Conservation (phyloP, 768 basidiomycete species). For the Suillus ampliporus region DNA sequence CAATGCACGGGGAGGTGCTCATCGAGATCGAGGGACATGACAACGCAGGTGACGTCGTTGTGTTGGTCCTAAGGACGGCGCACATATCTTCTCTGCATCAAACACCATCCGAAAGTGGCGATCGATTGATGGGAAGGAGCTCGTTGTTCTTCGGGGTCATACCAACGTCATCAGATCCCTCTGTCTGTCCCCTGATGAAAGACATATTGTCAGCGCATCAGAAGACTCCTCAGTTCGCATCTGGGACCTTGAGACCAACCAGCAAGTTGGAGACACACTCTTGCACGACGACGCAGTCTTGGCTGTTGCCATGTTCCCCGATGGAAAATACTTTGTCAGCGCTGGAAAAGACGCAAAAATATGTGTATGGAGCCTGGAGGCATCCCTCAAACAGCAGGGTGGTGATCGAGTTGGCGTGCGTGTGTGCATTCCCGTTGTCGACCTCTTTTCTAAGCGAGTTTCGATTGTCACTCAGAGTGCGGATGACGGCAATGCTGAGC, state of each 20-base stretch:
- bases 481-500: neutral
- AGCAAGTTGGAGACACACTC: slow-evolving; percentile 38
- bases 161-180: neutral
- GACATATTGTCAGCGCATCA: neutral
- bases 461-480: too few relatives aligned
- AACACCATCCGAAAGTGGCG: neutral
- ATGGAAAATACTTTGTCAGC: slow-evolving; percentile 81
- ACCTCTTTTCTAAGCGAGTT: neutral
- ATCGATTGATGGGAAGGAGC: neutral
- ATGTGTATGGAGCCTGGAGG: slow-evolving; percentile 79
- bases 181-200: neutral
- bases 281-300: slow-evolving; percentile 86
- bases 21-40: neutral
- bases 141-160: neutral
- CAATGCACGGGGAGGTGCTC: neutral
- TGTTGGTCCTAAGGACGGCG: neutral
- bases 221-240: neutral
- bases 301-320: slow-evolving; percentile 75
- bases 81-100: neutral
- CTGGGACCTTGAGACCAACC: neutral
- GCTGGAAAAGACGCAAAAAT: slow-evolving; percentile 79
- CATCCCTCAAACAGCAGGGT: neutral
- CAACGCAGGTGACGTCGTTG: neutral
- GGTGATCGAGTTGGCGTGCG: neutral
- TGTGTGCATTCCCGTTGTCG: neutral